These are phyloP conservation scores for Nicotiana otophora DNA, from an alignment of 257 asterid species.

Conservation along the genomic window DNA sequence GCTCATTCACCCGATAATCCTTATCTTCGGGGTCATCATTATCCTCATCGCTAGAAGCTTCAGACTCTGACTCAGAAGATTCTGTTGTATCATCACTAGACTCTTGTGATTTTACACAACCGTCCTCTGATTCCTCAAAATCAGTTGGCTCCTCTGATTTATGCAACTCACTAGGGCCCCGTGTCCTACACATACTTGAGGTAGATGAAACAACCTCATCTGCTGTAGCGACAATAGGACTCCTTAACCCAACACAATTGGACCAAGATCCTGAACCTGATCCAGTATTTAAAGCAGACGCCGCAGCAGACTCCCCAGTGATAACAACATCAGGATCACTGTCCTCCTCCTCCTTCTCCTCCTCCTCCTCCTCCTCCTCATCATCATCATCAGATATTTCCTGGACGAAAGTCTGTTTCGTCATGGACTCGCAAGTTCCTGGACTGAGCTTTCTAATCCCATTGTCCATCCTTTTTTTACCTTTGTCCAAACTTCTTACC, in stretches of 20 bases:
- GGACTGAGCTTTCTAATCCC: not conserved
- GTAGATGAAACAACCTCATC: conserved; percentile 20
- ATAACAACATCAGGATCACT: not conserved
- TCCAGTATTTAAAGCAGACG: not conserved
- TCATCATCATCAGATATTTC: not conserved
- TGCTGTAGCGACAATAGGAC: not conserved
- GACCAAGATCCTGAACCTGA: conserved; percentile 13
- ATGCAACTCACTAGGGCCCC: not conserved
- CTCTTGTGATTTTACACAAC: not conserved
- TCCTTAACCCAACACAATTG: not conserved
- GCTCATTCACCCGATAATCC: not conserved
- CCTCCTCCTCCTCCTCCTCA: not conserved
- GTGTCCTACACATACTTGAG: not conserved
- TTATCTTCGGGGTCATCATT: conserved; percentile 11
- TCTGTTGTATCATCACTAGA: not conserved
- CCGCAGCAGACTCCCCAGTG: not conserved
- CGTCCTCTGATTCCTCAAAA: not conserved
- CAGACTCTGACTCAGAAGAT: conserved; percentile 4
- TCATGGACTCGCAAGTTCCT: not conserved
- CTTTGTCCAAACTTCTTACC: not conserved
- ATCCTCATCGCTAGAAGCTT: conserved; percentile 20
- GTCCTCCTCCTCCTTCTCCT: too few species aligned
- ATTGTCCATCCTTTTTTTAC: not conserved
- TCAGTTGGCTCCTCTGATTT: not conserved
- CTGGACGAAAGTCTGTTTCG: not conserved